Conservation (phyloP, 2,329 filamentous ascomycete species). For the Monosporascus sp. region DNA sequence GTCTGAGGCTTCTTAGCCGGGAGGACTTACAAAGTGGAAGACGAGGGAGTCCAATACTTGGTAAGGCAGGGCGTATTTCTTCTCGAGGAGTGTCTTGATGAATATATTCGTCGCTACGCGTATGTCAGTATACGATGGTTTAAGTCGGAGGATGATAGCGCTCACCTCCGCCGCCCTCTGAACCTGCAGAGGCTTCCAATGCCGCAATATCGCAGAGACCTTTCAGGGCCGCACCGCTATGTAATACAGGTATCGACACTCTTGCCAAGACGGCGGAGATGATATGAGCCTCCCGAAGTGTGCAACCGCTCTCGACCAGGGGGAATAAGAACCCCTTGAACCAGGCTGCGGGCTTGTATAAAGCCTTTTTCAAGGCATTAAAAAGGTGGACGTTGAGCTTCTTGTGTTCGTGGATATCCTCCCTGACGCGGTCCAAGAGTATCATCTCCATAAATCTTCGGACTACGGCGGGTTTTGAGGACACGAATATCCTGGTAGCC, state of each 20-base stretch:
- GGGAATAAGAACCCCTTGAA: slow-evolving; percentile 97
- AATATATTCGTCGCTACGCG: slow-evolving; percentile 77
- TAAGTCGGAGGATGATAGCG: neutral
- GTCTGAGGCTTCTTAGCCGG: neutral
- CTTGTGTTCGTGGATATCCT: slow-evolving; percentile 89
- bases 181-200: slow-evolving; percentile 71
- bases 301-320: slow-evolving; percentile 78
- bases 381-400: slow-evolving; percentile 96
- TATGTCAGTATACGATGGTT: neutral
- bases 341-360: slow-evolving; percentile 92
- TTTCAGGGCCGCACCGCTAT: slow-evolving; percentile 87
- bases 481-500: slow-evolving; percentile 88
- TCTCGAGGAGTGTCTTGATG: slow-evolving; percentile 87
- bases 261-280: slow-evolving; percentile 79
- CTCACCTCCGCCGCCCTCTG: slow-evolving; percentile 69
- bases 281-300: slow-evolving; percentile 85
- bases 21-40: slow-evolving; percentile 66
- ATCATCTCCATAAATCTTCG: slow-evolving; percentile 84
- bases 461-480: slow-evolving; percentile 70
- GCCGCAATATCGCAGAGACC: slow-evolving; percentile 91
- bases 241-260: slow-evolving; percentile 82
- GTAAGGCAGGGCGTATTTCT: slow-evolving; percentile 93
- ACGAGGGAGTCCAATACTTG: slow-evolving; percentile 92
- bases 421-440: slow-evolving; percentile 81
- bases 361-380: slow-evolving; percentile 82